Evolutionary conservation across 768 basidiomycete genomes (phyloP), one percentile per base, ranked within the genome.

Genomic region (Serpula lacrymans): DNA sequence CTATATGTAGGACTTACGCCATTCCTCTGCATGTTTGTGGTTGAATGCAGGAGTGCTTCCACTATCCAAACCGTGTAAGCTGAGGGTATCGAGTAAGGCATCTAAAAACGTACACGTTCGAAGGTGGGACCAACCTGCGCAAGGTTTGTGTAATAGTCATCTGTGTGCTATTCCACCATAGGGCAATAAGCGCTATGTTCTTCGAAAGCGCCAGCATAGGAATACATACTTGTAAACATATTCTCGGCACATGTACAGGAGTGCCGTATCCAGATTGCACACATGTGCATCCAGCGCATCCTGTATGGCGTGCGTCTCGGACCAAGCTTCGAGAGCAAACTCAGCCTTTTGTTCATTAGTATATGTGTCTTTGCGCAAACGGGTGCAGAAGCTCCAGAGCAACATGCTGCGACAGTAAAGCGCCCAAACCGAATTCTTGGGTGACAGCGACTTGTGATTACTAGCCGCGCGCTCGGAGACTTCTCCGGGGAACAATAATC

Each of bases 361-460:
- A 42, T 68, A 67, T 0, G 51, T 49, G 10, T 68, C 67, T 40
- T 68, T 65, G 36, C 74, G 56, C 20, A 80, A 63, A 3, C 77
- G 76, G 17, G 60, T 58, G 48, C 78, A 81, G 53, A 80, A 82
- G 51, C 77, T 84, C 85, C 86, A 90, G 3, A 89, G 67, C 8
- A 90, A 71, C 82, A 89, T 84, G 55, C 78, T 79, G 24, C 88
- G 79, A 60, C 85, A 88, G 51, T 87, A 87, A 20, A 90, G 65
- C 0, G 84, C 87, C 87, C 87, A 89, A 2, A 90, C 72, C 12
- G 82, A 80, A 46, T 89, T 84, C 55, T 88, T 89, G 12, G 80
- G 72, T 13, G 81, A 81, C 24, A 70, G 71, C 23, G 64, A 62
- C 41, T 69, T 65, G 39, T 63, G 63, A 17, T 66, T 61, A 29